These are phyloP conservation scores for Neoboletus brunneissimus DNA, from an alignment of 768 basidiomycete genomes.

Conservation along the genomic window DNA sequence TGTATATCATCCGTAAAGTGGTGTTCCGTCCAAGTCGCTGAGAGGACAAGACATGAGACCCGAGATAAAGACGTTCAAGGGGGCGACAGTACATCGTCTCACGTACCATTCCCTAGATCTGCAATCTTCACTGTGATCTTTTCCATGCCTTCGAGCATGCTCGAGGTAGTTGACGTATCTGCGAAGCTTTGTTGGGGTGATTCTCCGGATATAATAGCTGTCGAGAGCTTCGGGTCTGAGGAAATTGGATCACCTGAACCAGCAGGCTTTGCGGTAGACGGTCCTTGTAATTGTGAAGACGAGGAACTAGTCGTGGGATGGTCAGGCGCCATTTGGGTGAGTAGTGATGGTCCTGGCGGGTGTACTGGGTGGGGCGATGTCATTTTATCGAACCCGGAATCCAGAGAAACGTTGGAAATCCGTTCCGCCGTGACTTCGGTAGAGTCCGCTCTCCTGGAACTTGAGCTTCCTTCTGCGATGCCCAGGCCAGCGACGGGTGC, in stretches of 20 bases:
- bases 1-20: conserved; percentile 99
- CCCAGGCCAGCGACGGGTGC: conserved; percentile 4
- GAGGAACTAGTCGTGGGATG: conserved; percentile 19
- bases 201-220: conserved; percentile 28
- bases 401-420: conserved; percentile 48
- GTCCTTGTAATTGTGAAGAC: conserved; percentile 28
- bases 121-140: conserved; percentile 98
- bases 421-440: conserved; percentile 48
- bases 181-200: conserved; percentile 28
- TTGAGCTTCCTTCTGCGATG: conserved; percentile 10
- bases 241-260: conserved; percentile 17
- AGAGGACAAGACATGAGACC: conserved; percentile 2
- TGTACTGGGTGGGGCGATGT: conserved; percentile 35
- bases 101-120: conserved; percentile 90
- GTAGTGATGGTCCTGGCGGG: conserved; percentile 61
- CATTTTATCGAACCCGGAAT: conserved; percentile 40
- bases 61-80: not conserved
- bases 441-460: conserved; percentile 32
- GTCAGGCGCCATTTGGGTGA: conserved; percentile 65
- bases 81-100: not conserved
- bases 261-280: conserved; percentile 21
- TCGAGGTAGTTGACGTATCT: conserved; percentile 28
- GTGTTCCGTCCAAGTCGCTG: conserved; percentile 85
- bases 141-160: conserved; percentile 42
- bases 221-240: conserved; percentile 25